These are phyloP conservation scores for Edaphochlamys debaryana DNA, from an alignment of 139 green algal species.

Conservation along the genomic window DNA sequence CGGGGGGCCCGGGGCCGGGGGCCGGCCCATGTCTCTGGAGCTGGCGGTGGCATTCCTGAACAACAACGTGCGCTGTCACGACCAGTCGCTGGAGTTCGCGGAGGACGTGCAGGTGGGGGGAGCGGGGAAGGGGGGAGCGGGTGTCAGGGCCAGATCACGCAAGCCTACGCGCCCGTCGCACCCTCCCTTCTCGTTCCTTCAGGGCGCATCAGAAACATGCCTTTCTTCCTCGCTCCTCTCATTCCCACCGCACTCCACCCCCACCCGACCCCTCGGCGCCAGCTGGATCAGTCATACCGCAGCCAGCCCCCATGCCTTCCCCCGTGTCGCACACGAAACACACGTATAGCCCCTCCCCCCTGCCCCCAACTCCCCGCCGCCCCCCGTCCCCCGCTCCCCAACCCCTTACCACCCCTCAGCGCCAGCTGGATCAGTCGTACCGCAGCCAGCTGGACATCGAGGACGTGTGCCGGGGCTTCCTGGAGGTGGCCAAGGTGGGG, in stretches of 20 bases:
- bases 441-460: slow-evolving; percentile 70
- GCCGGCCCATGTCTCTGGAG: slow-evolving; percentile 53
- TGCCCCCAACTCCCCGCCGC: neutral
- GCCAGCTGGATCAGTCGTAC: slow-evolving; percentile 48
- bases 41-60: slow-evolving; percentile 82
- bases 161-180: no score
- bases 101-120: slow-evolving; percentile 69
- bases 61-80: slow-evolving; percentile 86
- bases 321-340: no score
- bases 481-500: slow-evolving; percentile 73
- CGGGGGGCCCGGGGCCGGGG: no score
- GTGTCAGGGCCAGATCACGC: neutral
- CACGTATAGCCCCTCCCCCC: neutral
- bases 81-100: slow-evolving; percentile 80
- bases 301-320: slow-evolving; percentile 42
- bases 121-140: neutral
- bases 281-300: slow-evolving; percentile 44
- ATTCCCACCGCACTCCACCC: neutral
- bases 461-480: slow-evolving; percentile 72
- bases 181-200: no score
- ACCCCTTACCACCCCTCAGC: no score
- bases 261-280: slow-evolving; percentile 45
- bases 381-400: neutral
- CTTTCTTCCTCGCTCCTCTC: neutral
- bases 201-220: no score